Conservation (phyloP, 768 basidiomycete genomes). For the Lactifluus volemus region DNA sequence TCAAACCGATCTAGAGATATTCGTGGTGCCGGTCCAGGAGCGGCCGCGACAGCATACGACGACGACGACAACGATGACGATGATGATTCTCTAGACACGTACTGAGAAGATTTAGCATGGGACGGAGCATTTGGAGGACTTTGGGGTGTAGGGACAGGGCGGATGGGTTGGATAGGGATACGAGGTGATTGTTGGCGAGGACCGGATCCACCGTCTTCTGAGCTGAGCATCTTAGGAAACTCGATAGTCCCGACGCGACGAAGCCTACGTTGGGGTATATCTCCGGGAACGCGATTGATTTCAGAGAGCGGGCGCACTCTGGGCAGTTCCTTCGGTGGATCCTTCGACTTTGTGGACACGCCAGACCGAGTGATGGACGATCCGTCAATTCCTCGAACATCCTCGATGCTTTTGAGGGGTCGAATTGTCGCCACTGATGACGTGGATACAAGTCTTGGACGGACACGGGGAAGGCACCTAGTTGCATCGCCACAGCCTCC, state of each 20-base stretch:
- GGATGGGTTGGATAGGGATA: background rate
- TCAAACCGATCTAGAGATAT: conserved; percentile 17
- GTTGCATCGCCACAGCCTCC: conserved; percentile 4
- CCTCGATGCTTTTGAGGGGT: background rate
- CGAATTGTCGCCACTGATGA: conserved; percentile 20
- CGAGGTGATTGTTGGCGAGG: background rate
- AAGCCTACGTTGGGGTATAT: conserved; percentile 12
- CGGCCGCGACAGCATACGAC: conserved; percentile 1
- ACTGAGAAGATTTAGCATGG: background rate
- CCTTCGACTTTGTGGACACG: background rate
- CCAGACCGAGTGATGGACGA: background rate
- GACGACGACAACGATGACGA: background rate
- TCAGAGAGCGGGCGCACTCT: conserved; percentile 15
- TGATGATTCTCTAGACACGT: background rate
- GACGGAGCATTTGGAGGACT: background rate
- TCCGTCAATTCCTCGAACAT: background rate
- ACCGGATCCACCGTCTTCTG: background rate
- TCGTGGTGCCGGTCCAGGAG: background rate
- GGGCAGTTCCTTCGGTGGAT: conserved; percentile 1
- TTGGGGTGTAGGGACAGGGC: background rate
- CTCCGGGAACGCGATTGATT: conserved; percentile 7
- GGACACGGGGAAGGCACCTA: conserved; percentile 14
- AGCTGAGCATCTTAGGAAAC: conserved; percentile 5
- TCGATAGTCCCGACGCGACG: conserved; percentile 19
- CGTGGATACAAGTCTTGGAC: conserved; percentile 18